Conservation (phyloP, 306 rosid species). For the Vigna reflexopilosa region DNA sequence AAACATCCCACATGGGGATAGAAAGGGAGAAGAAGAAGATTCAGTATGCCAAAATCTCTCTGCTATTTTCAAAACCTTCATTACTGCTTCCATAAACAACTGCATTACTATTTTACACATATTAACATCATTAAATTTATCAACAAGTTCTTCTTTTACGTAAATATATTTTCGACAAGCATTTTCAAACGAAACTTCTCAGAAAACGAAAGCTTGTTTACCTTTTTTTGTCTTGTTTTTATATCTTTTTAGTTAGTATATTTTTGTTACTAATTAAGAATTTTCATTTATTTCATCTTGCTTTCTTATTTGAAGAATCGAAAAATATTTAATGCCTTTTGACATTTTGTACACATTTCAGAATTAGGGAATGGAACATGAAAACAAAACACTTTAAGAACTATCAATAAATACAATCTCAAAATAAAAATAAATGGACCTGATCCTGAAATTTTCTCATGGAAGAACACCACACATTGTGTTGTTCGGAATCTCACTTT, state of each 20-base stretch:
- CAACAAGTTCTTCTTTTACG: neutral
- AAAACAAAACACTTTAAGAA: neutral
- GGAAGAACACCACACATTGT: neutral
- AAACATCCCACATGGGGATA: slow-evolving; percentile 52
- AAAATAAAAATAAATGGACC: neutral
- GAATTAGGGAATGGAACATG: neutral
- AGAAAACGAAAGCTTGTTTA: neutral
- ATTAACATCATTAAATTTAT: neutral
- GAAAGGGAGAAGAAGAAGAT: neutral
- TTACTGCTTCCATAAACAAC: slow-evolving; percentile 33
- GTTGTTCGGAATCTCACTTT: neutral
- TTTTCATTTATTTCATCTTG: too few species aligned
- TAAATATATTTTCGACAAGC: neutral
- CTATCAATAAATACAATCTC: neutral
- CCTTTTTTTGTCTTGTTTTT: neutral
- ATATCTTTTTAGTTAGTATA: neutral
- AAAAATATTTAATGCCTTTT: too few species aligned
- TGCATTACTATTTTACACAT: neutral
- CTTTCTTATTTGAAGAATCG: too few species aligned
- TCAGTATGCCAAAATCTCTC: too few species aligned
- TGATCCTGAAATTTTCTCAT: slow-evolving; percentile 4
- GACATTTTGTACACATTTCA: too few species aligned
- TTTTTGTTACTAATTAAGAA: neutral
- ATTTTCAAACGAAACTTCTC: neutral
- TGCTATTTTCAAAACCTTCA: neutral